These are phyloP conservation scores for Gossypium mustelinum DNA, from an alignment of 345 rosid species.

Conservation along the genomic window DNA sequence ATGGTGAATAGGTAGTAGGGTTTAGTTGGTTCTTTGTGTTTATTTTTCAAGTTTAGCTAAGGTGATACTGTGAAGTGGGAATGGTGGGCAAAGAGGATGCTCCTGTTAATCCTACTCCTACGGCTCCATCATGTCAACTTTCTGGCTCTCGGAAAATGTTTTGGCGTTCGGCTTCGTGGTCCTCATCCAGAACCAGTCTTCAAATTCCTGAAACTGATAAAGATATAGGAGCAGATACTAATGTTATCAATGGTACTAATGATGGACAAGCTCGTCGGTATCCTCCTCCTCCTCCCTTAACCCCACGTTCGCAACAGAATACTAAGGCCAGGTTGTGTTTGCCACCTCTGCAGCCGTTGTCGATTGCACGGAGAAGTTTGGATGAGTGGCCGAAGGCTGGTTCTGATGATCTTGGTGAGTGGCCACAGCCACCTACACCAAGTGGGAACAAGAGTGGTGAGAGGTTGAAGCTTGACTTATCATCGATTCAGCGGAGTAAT, in stretches of 20 bases:
- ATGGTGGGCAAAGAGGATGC: slow-evolving; percentile 95
- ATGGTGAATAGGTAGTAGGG: slow-evolving; percentile 11
- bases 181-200: slow-evolving; percentile 73
- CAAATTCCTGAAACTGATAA: slow-evolving; percentile 49
- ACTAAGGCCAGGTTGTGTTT: slow-evolving; percentile 82
- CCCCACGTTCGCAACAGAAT: slow-evolving; percentile 89
- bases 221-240: slow-evolving; percentile 40
- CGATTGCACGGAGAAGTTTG: slow-evolving; percentile 84
- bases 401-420: slow-evolving; percentile 92
- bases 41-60: background rate
- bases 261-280: slow-evolving; percentile 49
- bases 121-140: slow-evolving; percentile 44
- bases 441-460: slow-evolving; percentile 75
- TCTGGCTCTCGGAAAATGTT: slow-evolving; percentile 69
- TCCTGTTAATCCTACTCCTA: slow-evolving; percentile 43
- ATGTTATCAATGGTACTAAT: slow-evolving; percentile 28
- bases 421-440: slow-evolving; percentile 92
- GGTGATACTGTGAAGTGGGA: slow-evolving; percentile 29
- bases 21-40: slow-evolving; percentile 24
- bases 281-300: slow-evolving; percentile 61
- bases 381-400: slow-evolving; percentile 99
- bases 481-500: slow-evolving; percentile 59
- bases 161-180: slow-evolving; percentile 98
- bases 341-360: slow-evolving; percentile 91
- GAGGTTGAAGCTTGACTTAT: slow-evolving; percentile 89